These are phyloP conservation scores for Linnemannia hyalina DNA, from an alignment of 192 early-diverging fungal genomes.

Conservation along the genomic window DNA sequence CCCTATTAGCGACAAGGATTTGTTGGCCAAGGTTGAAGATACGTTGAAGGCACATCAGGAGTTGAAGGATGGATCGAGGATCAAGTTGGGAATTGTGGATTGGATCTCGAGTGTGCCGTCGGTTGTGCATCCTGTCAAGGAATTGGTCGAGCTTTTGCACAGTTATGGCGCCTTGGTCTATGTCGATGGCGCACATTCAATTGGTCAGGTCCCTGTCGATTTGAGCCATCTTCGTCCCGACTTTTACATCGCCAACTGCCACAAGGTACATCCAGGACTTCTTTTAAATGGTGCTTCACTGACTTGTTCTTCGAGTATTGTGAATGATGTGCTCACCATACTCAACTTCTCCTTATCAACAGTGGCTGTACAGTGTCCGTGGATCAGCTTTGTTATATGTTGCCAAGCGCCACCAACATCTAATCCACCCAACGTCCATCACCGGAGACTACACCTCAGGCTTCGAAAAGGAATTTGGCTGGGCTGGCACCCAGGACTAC, in stretches of 20 bases:
- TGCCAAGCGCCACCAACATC: slow-evolving; percentile 61
- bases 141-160: slow-evolving; percentile 52
- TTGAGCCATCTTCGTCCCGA: slow-evolving; percentile 68
- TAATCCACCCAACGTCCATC: slow-evolving; percentile 63
- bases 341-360: background rate
- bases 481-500: slow-evolving; percentile 62
- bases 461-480: slow-evolving; percentile 63
- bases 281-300: background rate
- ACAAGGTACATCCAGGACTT: slow-evolving; percentile 57
- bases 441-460: slow-evolving; percentile 53
- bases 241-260: slow-evolving; percentile 76
- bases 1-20: slow-evolving; percentile 61
- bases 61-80: slow-evolving; percentile 43
- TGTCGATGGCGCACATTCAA: slow-evolving; percentile 77
- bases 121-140: slow-evolving; percentile 61
- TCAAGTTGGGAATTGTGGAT: slow-evolving; percentile 67
- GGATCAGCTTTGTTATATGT: slow-evolving; percentile 69
- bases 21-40: slow-evolving; percentile 52
- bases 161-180: slow-evolving; percentile 66
- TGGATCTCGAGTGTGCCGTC: slow-evolving; percentile 69
- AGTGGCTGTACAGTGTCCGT: slow-evolving; percentile 72
- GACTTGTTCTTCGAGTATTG: background rate
- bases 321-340: background rate
- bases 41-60: slow-evolving; percentile 53
- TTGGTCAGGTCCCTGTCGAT: slow-evolving; percentile 75